A percentile compares a stretch with the other conserved stretches of the same genome.
These are phyloP conservation scores for Yamadazyma oceani DNA, from an alignment of 1,139 yeast species.

Conservation along the genomic window DNA sequence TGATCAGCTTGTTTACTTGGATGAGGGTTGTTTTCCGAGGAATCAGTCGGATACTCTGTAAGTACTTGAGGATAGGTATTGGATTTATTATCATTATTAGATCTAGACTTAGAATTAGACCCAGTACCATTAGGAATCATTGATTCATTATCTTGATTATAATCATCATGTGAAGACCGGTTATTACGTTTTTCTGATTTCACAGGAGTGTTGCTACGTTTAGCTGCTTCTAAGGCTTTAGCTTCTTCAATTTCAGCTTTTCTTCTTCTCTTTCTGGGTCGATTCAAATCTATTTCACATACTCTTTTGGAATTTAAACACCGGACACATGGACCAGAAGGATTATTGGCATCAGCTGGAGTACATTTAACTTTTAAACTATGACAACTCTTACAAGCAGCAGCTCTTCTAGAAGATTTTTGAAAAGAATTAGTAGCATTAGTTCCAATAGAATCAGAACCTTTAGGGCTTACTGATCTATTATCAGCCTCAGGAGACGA, in stretches of 20 bases:
- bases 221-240: constrained; percentile 13
- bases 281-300: constrained; percentile 70
- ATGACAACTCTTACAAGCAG: constrained; percentile 82
- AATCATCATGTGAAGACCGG: too few relatives aligned
- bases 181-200: background rate
- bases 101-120: too few relatives aligned
- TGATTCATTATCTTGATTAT: too few relatives aligned
- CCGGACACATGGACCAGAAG: constrained; percentile 68
- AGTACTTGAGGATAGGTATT: background rate
- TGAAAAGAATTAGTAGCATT: background rate
- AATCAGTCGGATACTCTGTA: too few relatives aligned
- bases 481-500: background rate
- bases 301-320: constrained; percentile 62
- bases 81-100: background rate
- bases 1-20: constrained; percentile 12
- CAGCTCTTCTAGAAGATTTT: constrained; percentile 27
- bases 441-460: too few relatives aligned
- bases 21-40: background rate
- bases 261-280: constrained; percentile 53
- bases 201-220: background rate
- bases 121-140: too few relatives aligned
- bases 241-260: constrained; percentile 30
- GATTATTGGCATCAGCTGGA: constrained; percentile 61
- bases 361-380: constrained; percentile 78
- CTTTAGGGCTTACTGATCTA: background rate